phyloP scores from a whole-genome alignment of 2,329 filamentous ascomycete species.

The Fusarium sp. region DNA sequence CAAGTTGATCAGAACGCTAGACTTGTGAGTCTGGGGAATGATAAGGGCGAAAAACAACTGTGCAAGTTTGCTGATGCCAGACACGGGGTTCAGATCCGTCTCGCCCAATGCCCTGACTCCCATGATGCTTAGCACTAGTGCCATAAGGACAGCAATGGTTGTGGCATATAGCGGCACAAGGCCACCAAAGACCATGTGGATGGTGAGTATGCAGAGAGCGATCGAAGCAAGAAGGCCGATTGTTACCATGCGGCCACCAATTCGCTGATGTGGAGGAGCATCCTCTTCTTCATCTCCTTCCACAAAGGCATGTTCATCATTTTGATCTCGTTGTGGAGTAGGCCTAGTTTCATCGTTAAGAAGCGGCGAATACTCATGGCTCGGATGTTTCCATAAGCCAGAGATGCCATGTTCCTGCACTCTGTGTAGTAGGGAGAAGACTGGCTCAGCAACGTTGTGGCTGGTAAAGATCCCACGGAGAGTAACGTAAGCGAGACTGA shows the following conservation, averaged over 20 bases:
- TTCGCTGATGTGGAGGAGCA: slow-evolving; percentile 85
- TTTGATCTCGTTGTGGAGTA: slow-evolving; percentile 9
- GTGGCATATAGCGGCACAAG: slow-evolving; percentile 84
- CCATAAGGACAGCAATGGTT: slow-evolving; percentile 84
- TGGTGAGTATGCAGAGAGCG: slow-evolving; percentile 82
- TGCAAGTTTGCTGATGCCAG: slow-evolving; percentile 95
- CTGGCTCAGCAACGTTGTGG: slow-evolving; percentile 5
- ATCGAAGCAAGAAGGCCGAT: slow-evolving; percentile 84
- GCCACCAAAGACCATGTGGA: slow-evolving; percentile 84
- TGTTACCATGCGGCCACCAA: slow-evolving; percentile 77
- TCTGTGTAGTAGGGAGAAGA: slow-evolving; percentile 21
- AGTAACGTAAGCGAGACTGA: slow-evolving; percentile 86
- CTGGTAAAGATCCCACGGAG: slow-evolving; percentile 67
- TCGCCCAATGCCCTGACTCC: slow-evolving; percentile 78
- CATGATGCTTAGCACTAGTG: slow-evolving; percentile 82
- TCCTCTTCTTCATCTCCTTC: slow-evolving; percentile 74
- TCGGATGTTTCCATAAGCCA: slow-evolving; percentile 36
- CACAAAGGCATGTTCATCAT: slow-evolving; percentile 11
- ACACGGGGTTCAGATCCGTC: slow-evolving; percentile 96
- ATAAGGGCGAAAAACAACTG: slow-evolving; percentile 95
- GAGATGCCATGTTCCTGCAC: slow-evolving; percentile 40
- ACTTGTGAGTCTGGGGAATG: slow-evolving; percentile 82
- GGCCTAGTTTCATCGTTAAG: slow-evolving; percentile 24
- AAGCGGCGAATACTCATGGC: slow-evolving; percentile 46
- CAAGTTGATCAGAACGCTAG: slow-evolving; percentile 94